Percentiles rank a stretch among this genome's conserved stretches.
Conservation (phyloP, 164 flowering plant species). For the Nymphaea thermarum region DNA sequence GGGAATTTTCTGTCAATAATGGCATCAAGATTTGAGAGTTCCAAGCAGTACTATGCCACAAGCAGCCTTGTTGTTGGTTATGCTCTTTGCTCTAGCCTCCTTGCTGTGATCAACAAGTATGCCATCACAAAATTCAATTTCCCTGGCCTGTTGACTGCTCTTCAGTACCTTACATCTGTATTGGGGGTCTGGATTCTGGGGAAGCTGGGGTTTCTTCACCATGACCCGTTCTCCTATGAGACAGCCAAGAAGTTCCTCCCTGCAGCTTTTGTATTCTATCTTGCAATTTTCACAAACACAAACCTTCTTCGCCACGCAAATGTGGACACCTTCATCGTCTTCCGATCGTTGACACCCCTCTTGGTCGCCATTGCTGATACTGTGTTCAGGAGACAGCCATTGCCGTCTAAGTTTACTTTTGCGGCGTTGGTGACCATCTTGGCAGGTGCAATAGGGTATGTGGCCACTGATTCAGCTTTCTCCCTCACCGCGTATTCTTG, state of each 20-base stretch:
- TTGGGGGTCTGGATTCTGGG: conserved; percentile 73
- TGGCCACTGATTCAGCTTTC: conserved; percentile 68
- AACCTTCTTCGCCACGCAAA: conserved; percentile 86
- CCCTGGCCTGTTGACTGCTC: conserved; percentile 77
- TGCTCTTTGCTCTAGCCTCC: conserved; percentile 77
- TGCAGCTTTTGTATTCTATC: conserved; percentile 70
- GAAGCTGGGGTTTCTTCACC: conserved; percentile 55
- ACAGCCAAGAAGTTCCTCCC: conserved; percentile 82
- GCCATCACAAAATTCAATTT: conserved; percentile 79
- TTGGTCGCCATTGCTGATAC: conserved; percentile 24
- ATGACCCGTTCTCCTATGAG: conserved; percentile 49
- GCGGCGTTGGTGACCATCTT: conserved; percentile 48
- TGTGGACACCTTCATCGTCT: conserved; percentile 88
- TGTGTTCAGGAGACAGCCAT: conserved; percentile 58
- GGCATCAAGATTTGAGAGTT: conserved; percentile 22
- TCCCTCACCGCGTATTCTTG: conserved; percentile 83
- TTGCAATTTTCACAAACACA: conserved; percentile 87
- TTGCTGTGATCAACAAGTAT: conserved; percentile 81
- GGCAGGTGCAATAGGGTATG: conserved; percentile 81
- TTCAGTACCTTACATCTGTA: conserved; percentile 78
- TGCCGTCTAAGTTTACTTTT: conserved; percentile 70
- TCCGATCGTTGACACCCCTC: conserved; percentile 46
- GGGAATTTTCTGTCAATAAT: not conserved
- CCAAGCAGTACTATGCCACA: conserved; percentile 17
- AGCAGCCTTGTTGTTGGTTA: conserved; percentile 74